Base-by-base conservation (phyloP, 2,329 filamentous ascomycete species). In the Pseudonectria foliicola region DNA sequence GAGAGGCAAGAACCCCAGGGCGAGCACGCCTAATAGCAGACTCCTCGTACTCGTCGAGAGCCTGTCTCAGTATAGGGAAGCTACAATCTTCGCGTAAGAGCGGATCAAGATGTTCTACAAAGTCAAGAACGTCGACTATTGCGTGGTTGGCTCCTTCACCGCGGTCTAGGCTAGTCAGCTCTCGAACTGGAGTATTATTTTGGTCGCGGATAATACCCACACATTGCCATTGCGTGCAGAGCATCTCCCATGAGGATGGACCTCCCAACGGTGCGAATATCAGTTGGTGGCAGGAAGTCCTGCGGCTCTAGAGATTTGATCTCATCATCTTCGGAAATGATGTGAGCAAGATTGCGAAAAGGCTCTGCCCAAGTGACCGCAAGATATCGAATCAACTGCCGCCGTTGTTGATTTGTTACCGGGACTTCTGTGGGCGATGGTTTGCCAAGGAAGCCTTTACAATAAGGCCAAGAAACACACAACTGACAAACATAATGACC, bases 211-310 rank as follows among this genome's bases (percentile, higher is more conserved):
- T 25, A 29, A 4, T 11, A 54, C 70, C 53, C 63, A 77, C 71
- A 77, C 73, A 77, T 77, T 0, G 69, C 67, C 73, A 77, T 77
- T 0, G 69, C 63, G 49, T 78, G 73, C 3, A 74, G 60, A 0
- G 73, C 67, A 50, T 78, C 74, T 1, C 74, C 73, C 38, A 73
- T 60, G 2, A 77, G 43, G 0, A 69, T 61, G 0, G 63, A 65
- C 2, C 60, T 57, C 0, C 67, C 67, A 6, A 51, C 55, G 1
- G 59, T 55, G 29, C 59, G 63, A 5, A 63, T 37, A 2, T 51
- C 54, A 4, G 43, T 48, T 1, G 59, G 55, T 2, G 67, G 68
- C 2, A 63, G 53, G 56, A 68, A 71, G 48, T 77, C 72, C 21
- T 67, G 61, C 4, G 73, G 50, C 8, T 61, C 59, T 4, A 76